Base-by-base conservation (phyloP, 495 filamentous ascomycete genomes). In the Bathelium albidoporum region DNA sequence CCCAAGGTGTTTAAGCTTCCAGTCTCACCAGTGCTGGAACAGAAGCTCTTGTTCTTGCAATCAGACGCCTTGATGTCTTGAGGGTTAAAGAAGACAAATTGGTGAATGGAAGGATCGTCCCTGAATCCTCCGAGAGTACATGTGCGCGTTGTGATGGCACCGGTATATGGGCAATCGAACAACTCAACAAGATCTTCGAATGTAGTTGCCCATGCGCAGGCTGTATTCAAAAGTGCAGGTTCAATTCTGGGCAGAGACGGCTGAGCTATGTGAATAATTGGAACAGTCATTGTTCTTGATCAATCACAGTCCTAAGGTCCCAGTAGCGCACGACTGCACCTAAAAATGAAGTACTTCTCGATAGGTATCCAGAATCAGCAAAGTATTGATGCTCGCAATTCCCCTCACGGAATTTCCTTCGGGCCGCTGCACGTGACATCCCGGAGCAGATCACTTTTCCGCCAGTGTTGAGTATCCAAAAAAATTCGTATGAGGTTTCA, bases 71-170 rank as follows among this genome's bases (percentile, higher is more conserved):
- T 18, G 10, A 41, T 44, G 36, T 70, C 62, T n/a, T 45, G 39
- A 11, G 68, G 69, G 36, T 73, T 64, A 64, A 75, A 75, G 68
- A 78, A 79, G 39, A 72, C 69, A 43, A 73, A 76, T 69, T 79
- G 77, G 59, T 79, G 75, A 36, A 73, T 65, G 0, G 45, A 39
- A 14, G 75, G 64, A 64, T 87, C 76, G 67, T 89, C 83, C 1
- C 71, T 64, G 71, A 89, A 90, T 32, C 82, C 85, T 11, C 73
- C 45, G 24, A 83, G 71, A 4, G 87, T 77, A 2, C 82, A 78
- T 16, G 87, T 90, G 14, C 87, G 77, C 3, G 82, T 88, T 5
- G 88, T 90, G 26, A 89, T 81, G 1, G 86, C 87, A 39, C 87
- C 87, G 0, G 84, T 89, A 64, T 78, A 74, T 0, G 81, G 73